These are phyloP conservation scores for Mycosphaerella arachidis DNA, from an alignment of 2,329 filamentous ascomycete genomes.

Conservation along the genomic window DNA sequence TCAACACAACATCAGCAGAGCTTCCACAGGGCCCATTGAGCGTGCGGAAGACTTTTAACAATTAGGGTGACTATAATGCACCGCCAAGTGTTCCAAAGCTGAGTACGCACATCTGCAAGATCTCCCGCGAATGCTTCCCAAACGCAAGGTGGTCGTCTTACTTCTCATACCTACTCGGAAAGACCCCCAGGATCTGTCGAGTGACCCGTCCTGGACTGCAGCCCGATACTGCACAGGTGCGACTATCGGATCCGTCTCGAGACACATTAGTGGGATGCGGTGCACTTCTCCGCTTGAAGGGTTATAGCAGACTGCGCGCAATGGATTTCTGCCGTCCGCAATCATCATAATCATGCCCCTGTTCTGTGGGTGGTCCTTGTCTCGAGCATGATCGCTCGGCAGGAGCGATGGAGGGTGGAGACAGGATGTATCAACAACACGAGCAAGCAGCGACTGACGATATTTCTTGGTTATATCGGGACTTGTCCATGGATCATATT, in stretches of 20 bases:
- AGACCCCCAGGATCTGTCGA: background rate
- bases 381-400: too few species aligned
- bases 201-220: background rate
- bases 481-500: conserved; percentile 1
- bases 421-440: background rate
- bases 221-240: background rate
- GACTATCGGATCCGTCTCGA: background rate
- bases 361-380: too few species aligned
- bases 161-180: too few species aligned
- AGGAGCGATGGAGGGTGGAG: background rate
- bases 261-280: background rate
- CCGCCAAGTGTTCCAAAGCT: too few species aligned
- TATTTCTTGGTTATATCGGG: conserved; percentile 7
- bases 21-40: too few species aligned
- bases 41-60: too few species aligned
- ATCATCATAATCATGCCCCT: background rate
- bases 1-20: too few species aligned
- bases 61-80: too few species aligned
- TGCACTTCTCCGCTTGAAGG: background rate
- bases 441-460: background rate
- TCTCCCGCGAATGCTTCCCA: too few species aligned
- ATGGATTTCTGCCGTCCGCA: background rate
- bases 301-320: background rate
- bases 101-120: too few species aligned
- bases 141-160: too few species aligned